Evolutionary conservation across 192 early-diverging fungal genomes (phyloP).

Genomic region (Mycoemilia scoparia): DNA sequence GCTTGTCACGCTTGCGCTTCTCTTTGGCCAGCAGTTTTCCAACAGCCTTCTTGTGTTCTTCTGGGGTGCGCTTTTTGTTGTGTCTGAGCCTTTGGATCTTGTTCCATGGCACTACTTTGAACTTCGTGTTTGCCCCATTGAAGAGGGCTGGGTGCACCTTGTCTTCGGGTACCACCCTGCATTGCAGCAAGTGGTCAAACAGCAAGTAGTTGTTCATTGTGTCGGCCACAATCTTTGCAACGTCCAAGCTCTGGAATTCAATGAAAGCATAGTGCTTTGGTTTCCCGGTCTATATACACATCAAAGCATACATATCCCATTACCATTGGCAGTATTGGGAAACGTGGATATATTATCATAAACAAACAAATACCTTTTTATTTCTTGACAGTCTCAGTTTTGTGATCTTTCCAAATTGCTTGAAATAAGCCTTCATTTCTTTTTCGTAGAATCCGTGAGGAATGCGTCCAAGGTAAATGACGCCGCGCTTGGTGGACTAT

Average conservation of each 20-base stretch:
- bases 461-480: conserved; percentile 77
- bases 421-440: conserved; percentile 79
- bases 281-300: no score
- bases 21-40: conserved; percentile 37
- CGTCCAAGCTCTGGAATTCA: conserved; percentile 62
- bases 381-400: conserved; percentile 67
- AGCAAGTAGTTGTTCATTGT: conserved; percentile 95
- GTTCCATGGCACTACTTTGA: conserved; percentile 38
- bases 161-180: conserved; percentile 47
- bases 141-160: conserved; percentile 62
- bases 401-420: conserved; percentile 76
- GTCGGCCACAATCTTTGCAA: conserved; percentile 78
- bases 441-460: conserved; percentile 94
- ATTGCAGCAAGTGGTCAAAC: conserved; percentile 59
- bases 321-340: not conserved
- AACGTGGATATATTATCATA: not conserved
- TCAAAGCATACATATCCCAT: not conserved
- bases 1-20: conserved; percentile 35
- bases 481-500: conserved; percentile 33
- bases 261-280: conserved; percentile 93
- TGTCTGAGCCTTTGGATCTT: conserved; percentile 38
- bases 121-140: conserved; percentile 46
- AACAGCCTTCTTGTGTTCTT: conserved; percentile 24
- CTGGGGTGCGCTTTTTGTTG: conserved; percentile 40
- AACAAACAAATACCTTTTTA: conserved; percentile 49